Evolutionary conservation across 2,329 filamentous ascomycete genomes (phyloP).

Genomic region (Clonostachys chloroleuca): DNA sequence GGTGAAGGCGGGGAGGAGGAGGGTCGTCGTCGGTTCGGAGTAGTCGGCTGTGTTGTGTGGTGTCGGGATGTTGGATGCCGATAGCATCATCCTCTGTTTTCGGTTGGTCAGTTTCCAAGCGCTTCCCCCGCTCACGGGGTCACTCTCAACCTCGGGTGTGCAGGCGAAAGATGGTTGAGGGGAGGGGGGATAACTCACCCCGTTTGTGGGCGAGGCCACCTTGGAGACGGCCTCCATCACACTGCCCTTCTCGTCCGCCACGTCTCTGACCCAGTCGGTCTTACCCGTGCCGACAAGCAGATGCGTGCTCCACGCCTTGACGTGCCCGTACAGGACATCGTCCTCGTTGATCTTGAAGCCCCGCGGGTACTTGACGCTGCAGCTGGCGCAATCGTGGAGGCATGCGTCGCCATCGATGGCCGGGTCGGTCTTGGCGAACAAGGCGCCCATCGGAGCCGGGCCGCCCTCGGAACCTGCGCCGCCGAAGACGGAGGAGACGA

Average conservation of each 20-base stretch:
- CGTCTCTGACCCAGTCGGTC: slow-evolving; percentile 88
- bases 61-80: slow-evolving; percentile 85
- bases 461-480: slow-evolving; percentile 4
- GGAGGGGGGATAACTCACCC: slow-evolving; percentile 43
- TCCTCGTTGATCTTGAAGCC: slow-evolving; percentile 69
- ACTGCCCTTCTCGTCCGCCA: slow-evolving; percentile 81
- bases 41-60: slow-evolving; percentile 62
- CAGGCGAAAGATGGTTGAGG: not conserved
- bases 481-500: slow-evolving; percentile 25
- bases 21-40: slow-evolving; percentile 68
- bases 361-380: slow-evolving; percentile 72
- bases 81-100: slow-evolving; percentile 72
- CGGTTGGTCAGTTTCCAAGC: not conserved
- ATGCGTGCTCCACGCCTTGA: slow-evolving; percentile 87
- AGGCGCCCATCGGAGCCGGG: slow-evolving; percentile 25
- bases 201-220: slow-evolving; percentile 57
- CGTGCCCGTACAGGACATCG: slow-evolving; percentile 77
- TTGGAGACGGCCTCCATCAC: slow-evolving; percentile 72
- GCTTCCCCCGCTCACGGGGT: not conserved
- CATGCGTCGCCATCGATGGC: slow-evolving; percentile 84
- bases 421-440: slow-evolving; percentile 76
- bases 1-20: slow-evolving; percentile 82
- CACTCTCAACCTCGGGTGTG: not conserved
- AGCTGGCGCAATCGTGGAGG: slow-evolving; percentile 78
- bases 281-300: slow-evolving; percentile 92